Evolutionary conservation across 1,284 basidiomycete species (phyloP).

Genomic region (Pisolithus thermaeus): DNA sequence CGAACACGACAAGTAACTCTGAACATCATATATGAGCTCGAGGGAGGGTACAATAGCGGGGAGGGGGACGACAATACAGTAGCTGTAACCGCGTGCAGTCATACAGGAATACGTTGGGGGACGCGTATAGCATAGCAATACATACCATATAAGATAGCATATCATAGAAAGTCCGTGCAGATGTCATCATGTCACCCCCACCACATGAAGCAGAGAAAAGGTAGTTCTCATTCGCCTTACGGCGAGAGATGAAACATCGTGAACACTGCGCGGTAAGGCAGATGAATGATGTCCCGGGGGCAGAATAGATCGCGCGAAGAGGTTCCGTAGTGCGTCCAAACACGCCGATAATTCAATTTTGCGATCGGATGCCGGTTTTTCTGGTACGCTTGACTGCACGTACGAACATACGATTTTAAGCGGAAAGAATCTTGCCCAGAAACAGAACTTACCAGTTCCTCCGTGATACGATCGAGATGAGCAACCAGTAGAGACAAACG

Average conservation of each 20-base stretch:
- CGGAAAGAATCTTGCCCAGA: neutral
- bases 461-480: conserved; percentile 29
- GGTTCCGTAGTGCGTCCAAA: conserved; percentile 14
- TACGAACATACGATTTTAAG: conserved; percentile 9
- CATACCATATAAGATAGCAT: conserved; percentile 9
- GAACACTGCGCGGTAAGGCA: conserved; percentile 6
- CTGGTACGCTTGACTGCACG: conserved; percentile 16
- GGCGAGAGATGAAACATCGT: neutral
- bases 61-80: too few relatives aligned
- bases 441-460: conserved; percentile 16
- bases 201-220: conserved; percentile 22
- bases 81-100: neutral
- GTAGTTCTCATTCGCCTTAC: conserved; percentile 17
- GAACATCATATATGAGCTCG: too few relatives aligned
- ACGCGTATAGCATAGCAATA: conserved; percentile 13
- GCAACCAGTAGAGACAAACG: conserved; percentile 16
- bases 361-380: conserved; percentile 7
- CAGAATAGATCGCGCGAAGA: conserved; percentile 16
- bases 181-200: conserved; percentile 14
- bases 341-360: conserved; percentile 14
- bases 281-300: conserved; percentile 3
- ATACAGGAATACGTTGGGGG: neutral
- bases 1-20: too few relatives aligned
- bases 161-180: conserved; percentile 13
- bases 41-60: too few relatives aligned